phyloP scores from a whole-genome alignment of 306 rosid species.

The Oxytropis ochrocephala region DNA sequence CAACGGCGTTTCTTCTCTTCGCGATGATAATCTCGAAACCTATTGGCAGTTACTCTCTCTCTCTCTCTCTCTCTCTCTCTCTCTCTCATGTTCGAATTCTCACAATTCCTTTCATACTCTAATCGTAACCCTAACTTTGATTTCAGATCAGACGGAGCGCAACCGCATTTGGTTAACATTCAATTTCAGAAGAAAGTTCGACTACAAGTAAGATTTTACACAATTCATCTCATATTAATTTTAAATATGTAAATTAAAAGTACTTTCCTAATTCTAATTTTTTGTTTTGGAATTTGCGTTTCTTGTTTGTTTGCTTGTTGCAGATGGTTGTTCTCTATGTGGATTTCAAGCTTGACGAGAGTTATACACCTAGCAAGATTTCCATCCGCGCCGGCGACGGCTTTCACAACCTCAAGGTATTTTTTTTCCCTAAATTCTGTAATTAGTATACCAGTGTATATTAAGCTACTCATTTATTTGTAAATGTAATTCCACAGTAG shows the following conservation, averaged over 20 bases:
- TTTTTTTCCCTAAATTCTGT: background rate
- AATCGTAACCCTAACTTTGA: background rate
- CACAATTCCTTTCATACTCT: background rate
- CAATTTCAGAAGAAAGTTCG: slow-evolving; percentile 92
- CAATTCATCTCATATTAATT: background rate
- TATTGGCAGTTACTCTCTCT: slow-evolving; percentile 66
- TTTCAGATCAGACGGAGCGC: slow-evolving; percentile 88
- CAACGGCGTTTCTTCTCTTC: slow-evolving; percentile 75
- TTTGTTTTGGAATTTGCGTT: background rate
- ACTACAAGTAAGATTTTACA: slow-evolving; percentile 46
- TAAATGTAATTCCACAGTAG: too few relatives aligned
- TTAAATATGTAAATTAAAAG: background rate
- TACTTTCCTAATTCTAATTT: background rate
- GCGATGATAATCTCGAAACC: slow-evolving; percentile 72
- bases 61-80: background rate
- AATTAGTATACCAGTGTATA: too few relatives aligned
- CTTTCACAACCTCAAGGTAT: slow-evolving; percentile 85
- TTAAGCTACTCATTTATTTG: too few relatives aligned
- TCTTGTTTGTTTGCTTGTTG: background rate
- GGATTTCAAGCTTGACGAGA: slow-evolving; percentile 92
- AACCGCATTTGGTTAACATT: slow-evolving; percentile 83
- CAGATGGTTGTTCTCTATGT: slow-evolving; percentile 79
- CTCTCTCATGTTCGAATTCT: background rate
- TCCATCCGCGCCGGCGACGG: slow-evolving; percentile 90
- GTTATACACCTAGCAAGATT: slow-evolving; percentile 83